phyloP scores from a whole-genome alignment of 2,329 filamentous ascomycete genomes.

The Aspergillus pseudotamarii region DNA sequence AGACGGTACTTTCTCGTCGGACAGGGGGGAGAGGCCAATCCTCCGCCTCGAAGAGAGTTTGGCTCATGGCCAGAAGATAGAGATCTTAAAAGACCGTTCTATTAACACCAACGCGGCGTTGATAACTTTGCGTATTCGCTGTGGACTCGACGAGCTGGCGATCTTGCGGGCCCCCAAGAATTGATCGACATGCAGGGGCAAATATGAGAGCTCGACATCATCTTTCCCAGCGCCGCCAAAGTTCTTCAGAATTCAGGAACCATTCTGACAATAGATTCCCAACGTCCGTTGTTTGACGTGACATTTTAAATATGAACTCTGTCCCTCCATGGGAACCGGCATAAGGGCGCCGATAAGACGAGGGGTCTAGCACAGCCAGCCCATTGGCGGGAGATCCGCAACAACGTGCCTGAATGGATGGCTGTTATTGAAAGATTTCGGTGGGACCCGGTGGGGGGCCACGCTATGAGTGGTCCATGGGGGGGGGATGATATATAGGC shows the following conservation, averaged over 20 bases:
- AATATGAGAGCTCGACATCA: constrained; percentile 15
- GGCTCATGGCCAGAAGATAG: constrained; percentile 17
- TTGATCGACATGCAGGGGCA: constrained; percentile 16
- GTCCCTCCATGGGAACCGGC: neutral
- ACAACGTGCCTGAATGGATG: constrained; percentile 29
- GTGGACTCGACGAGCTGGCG: constrained; percentile 10
- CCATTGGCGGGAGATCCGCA: constrained; percentile 11
- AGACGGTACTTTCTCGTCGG: constrained; percentile 28
- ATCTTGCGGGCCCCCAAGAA: constrained; percentile 26
- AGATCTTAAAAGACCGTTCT: neutral
- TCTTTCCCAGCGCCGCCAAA: constrained; percentile 9
- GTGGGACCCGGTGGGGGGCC: constrained; percentile 13
- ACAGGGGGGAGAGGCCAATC: constrained; percentile 33
- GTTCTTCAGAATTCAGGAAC: constrained; percentile 11
- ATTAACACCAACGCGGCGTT: neutral
- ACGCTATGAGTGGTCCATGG: neutral
- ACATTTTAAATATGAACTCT: constrained; percentile 1
- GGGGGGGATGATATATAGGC: neutral
- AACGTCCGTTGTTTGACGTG: neutral
- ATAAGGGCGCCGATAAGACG: neutral
- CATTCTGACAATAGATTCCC: constrained; percentile 9
- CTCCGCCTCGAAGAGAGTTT: constrained; percentile 19
- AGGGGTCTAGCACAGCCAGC: neutral
- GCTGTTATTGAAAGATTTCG: constrained; percentile 20
- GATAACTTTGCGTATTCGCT: neutral